phyloP scores from a whole-genome alignment of 2,329 filamentous ascomycete genomes.

The Cladosporium sp. region DNA sequence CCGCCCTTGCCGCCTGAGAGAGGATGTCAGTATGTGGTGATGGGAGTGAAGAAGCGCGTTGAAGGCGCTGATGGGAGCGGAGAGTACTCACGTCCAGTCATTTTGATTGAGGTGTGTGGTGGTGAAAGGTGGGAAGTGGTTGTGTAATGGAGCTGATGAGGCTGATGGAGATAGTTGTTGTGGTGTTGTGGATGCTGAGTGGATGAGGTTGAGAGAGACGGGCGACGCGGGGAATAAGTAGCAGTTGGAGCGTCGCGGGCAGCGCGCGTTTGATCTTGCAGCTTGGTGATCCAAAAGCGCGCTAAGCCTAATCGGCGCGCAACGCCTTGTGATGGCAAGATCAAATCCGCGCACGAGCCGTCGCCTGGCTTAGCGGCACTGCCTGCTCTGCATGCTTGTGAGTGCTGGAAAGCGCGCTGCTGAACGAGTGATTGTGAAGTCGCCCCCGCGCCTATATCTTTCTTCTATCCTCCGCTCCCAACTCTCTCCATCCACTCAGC shows the following conservation, averaged over 20 bases:
- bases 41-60: constrained; percentile 11
- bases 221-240: constrained; percentile 12
- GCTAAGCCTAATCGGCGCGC: constrained; percentile 10
- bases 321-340: constrained; percentile 6
- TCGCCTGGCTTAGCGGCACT: background rate
- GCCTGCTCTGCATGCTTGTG: constrained; percentile 12
- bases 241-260: background rate
- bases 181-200: constrained; percentile 10
- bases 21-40: constrained; percentile 23
- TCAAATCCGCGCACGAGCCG: constrained; percentile 12
- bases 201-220: constrained; percentile 8
- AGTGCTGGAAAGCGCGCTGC: constrained; percentile 12
- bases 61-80: constrained; percentile 3
- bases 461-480: constrained; percentile 2
- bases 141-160: constrained; percentile 15
- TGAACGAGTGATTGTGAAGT: constrained; percentile 14
- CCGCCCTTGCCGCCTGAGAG: constrained; percentile 81
- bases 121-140: constrained; percentile 21
- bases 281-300: constrained; percentile 14
- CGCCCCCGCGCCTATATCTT: constrained; percentile 15
- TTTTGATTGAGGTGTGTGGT: constrained; percentile 37
- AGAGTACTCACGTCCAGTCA: constrained; percentile 48
- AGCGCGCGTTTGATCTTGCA: constrained; percentile 14
- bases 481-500: constrained; percentile 11
- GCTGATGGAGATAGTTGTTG: constrained; percentile 4